Conservation (phyloP, 805 yeast genomes). For the Suhomyces canberraensis region DNA sequence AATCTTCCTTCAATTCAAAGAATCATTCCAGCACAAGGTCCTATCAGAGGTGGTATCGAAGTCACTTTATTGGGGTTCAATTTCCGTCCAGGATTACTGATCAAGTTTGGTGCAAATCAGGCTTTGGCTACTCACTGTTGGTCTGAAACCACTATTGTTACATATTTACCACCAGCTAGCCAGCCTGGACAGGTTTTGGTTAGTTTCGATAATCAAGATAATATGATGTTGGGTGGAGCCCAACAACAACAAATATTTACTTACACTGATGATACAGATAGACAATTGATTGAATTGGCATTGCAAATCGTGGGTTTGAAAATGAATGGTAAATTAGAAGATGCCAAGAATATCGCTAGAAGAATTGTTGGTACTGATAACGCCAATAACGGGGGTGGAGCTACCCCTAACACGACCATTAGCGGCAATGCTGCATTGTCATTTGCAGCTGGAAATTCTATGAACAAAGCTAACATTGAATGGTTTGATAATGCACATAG, state of each 20-base stretch:
- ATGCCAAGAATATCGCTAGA: conserved; percentile 90
- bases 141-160: conserved; percentile 91
- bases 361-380: conserved; percentile 72
- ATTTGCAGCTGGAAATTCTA: conserved; percentile 3
- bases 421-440: conserved; percentile 35
- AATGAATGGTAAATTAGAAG: conserved; percentile 94
- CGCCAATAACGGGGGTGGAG: conserved; percentile 24
- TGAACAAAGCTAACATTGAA: conserved; percentile 26
- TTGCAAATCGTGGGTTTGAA: conserved; percentile 94
- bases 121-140: conserved; percentile 91
- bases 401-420: background rate
- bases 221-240: conserved; percentile 22
- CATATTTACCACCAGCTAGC: conserved; percentile 88
- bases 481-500: conserved; percentile 55
- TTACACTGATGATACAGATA: conserved; percentile 91
- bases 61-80: conserved; percentile 86
- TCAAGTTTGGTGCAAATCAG: conserved; percentile 79
- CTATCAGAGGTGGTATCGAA: conserved; percentile 94
- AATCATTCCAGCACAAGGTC: conserved; percentile 94
- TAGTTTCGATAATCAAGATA: conserved; percentile 60
- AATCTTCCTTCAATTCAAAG: conserved; percentile 66
- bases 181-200: conserved; percentile 91
- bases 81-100: conserved; percentile 77
- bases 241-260: conserved; percentile 69
- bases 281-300: conserved; percentile 91